Evolutionary conservation across 2,329 filamentous ascomycete genomes (phyloP).

Genomic region (Paecilomyces dactylethromorphus): DNA sequence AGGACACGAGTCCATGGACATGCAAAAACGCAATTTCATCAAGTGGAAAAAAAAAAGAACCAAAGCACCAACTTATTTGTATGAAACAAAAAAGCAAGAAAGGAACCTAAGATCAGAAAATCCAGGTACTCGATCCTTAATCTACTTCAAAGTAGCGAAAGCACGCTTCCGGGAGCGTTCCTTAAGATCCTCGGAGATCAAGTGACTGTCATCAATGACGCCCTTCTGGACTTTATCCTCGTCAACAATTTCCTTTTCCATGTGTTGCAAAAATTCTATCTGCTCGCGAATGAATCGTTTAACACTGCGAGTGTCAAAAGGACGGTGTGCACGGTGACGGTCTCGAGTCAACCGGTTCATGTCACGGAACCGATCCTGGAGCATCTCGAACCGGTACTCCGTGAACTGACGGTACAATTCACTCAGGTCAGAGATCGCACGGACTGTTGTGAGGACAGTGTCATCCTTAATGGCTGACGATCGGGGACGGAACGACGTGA

Average conservation of each 20-base stretch:
- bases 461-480: slow-evolving; percentile 52
- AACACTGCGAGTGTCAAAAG: slow-evolving; percentile 21
- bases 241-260: slow-evolving; percentile 35
- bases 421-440: slow-evolving; percentile 50
- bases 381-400: slow-evolving; percentile 57
- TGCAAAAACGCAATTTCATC: background rate
- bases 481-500: slow-evolving; percentile 59
- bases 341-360: slow-evolving; percentile 20
- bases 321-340: slow-evolving; percentile 22
- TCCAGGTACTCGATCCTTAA: background rate
- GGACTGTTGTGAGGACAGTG: slow-evolving; percentile 54
- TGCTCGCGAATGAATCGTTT: slow-evolving; percentile 20
- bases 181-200: slow-evolving; percentile 31
- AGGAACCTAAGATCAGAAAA: background rate
- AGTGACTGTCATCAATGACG: slow-evolving; percentile 26
- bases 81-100: background rate
- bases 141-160: slow-evolving; percentile 4
- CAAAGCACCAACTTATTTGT: background rate
- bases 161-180: slow-evolving; percentile 18
- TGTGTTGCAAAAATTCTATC: slow-evolving; percentile 28
- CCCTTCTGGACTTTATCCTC: slow-evolving; percentile 33
- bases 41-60: background rate
- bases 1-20: background rate
- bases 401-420: slow-evolving; percentile 57
- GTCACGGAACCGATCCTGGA: slow-evolving; percentile 49